A percentile compares a stretch with the other conserved stretches of the same genome.
These are phyloP conservation scores for Rhynchosporium secalis DNA, from an alignment of 2,329 filamentous ascomycete genomes.

Conservation along the genomic window DNA sequence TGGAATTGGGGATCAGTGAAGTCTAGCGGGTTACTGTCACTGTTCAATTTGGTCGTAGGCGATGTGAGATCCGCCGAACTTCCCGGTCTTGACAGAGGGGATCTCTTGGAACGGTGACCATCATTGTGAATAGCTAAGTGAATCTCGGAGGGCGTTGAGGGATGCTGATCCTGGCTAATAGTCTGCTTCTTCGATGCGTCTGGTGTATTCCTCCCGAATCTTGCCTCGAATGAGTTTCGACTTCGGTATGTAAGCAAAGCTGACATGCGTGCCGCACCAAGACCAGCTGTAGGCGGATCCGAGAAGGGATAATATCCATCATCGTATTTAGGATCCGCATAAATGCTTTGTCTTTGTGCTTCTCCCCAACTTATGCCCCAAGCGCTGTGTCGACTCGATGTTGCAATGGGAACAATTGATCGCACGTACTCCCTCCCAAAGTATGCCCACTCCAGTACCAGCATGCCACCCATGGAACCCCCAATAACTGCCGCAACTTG, in stretches of 20 bases:
- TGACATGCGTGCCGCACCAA: constrained; percentile 95
- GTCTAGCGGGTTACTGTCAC: constrained; percentile 38
- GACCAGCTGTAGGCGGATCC: constrained; percentile 81
- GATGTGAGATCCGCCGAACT: constrained; percentile 31
- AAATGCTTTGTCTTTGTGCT: constrained; percentile 89
- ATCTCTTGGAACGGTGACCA: constrained; percentile 65
- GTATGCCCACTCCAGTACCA: constrained; percentile 90
- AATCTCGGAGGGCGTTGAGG: constrained; percentile 51
- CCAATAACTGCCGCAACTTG: constrained; percentile 79
- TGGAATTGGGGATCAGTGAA: constrained; percentile 70
- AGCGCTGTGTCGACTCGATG: constrained; percentile 79
- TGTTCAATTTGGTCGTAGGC: constrained; percentile 28
- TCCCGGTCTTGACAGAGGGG: constrained; percentile 48
- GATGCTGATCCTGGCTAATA: constrained; percentile 68
- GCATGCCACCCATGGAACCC: constrained; percentile 86
- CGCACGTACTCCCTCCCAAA: constrained; percentile 84
- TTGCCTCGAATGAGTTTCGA: constrained; percentile 92
- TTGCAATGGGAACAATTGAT: constrained; percentile 79
- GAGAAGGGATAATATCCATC: constrained; percentile 91
- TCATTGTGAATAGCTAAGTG: constrained; percentile 84
- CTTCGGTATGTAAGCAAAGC: constrained; percentile 94
- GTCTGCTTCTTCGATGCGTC: constrained; percentile 81
- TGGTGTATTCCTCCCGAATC: constrained; percentile 90
- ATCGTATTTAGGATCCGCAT: constrained; percentile 97
- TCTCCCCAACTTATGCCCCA: constrained; percentile 93